Percentiles rank a stretch among this genome's conserved stretches.
phyloP scores from a whole-genome alignment of 371 early-diverging fungal species.

The Chytridium lagenaria region DNA sequence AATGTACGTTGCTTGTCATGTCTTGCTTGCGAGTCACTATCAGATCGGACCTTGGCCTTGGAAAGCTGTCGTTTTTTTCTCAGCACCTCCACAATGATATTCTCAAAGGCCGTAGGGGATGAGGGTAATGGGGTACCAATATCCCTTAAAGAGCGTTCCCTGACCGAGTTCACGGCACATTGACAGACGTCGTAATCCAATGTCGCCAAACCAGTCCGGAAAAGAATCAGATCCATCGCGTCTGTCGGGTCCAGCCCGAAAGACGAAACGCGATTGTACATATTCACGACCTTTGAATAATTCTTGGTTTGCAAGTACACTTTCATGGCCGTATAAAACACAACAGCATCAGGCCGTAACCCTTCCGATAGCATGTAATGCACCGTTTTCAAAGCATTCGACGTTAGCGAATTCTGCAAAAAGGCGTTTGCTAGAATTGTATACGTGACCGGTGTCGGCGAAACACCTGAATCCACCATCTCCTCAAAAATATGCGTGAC shows the following conservation, averaged over 20 bases:
- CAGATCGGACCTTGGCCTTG: no score
- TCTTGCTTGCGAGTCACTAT: no score
- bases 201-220: background rate
- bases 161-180: background rate
- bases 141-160: background rate
- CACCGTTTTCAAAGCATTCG: conserved; percentile 26
- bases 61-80: background rate
- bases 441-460: conserved; percentile 28
- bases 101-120: background rate
- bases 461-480: conserved; percentile 21
- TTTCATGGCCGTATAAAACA: conserved; percentile 15
- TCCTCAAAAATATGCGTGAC: conserved; percentile 29
- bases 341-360: conserved; percentile 23
- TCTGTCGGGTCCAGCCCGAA: background rate
- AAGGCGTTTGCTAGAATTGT: conserved; percentile 27
- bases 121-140: background rate
- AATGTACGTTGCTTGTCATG: no score
- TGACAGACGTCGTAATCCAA: background rate
- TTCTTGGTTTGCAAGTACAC: background rate
- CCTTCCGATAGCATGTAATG: conserved; percentile 27
- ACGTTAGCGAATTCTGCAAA: background rate
- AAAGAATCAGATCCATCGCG: background rate
- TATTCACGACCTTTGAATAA: background rate
- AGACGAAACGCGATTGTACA: background rate
- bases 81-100: background rate